These are phyloP conservation scores for Globisporangium nunn DNA, from an alignment of 352 stramenopile genomes.

Conservation along the genomic window DNA sequence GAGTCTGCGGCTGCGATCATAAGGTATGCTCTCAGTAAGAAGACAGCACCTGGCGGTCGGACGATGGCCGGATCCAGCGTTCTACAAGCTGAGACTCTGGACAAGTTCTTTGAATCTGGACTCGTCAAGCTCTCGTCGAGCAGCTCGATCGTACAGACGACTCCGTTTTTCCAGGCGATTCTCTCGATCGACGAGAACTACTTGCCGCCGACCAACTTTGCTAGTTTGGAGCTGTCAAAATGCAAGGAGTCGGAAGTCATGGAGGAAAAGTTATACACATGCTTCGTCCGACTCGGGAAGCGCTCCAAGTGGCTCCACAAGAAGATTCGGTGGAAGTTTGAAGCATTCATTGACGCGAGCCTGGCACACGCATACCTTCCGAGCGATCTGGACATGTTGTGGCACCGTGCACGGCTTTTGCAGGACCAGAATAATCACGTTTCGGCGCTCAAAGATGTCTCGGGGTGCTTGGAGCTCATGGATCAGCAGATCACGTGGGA, in stretches of 20 bases:
- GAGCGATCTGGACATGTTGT: slow-evolving; percentile 41
- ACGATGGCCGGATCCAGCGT: not conserved
- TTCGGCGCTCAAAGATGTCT: slow-evolving; percentile 36
- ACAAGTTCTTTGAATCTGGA: slow-evolving; percentile 53
- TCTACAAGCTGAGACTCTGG: slow-evolving; percentile 31
- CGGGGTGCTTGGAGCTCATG: slow-evolving; percentile 32
- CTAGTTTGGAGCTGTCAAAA: slow-evolving; percentile 45
- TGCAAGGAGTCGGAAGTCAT: slow-evolving; percentile 47
- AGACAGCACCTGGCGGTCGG: slow-evolving; percentile 6
- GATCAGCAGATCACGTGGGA: slow-evolving; percentile 29
- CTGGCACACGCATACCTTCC: slow-evolving; percentile 42
- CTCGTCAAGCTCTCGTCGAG: slow-evolving; percentile 31
- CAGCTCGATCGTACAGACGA: slow-evolving; percentile 25
- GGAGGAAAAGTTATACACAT: slow-evolving; percentile 47
- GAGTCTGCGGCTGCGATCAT: slow-evolving; percentile 30
- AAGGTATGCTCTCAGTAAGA: slow-evolving; percentile 34
- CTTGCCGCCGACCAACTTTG: slow-evolving; percentile 40
- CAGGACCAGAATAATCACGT: slow-evolving; percentile 30
- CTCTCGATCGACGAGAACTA: slow-evolving; percentile 48
- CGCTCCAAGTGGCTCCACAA: slow-evolving; percentile 39
- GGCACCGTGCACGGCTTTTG: slow-evolving; percentile 34
- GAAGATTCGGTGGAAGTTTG: slow-evolving; percentile 39
- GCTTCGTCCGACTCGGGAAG: slow-evolving; percentile 32
- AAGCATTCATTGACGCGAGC: slow-evolving; percentile 44
- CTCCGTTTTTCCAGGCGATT: slow-evolving; percentile 41